A percentile compares a stretch with the other conserved stretches of the same genome.
Evolutionary conservation across 164 flowering plant genomes (phyloP).

Genomic region (Sextonia rubra): DNA sequence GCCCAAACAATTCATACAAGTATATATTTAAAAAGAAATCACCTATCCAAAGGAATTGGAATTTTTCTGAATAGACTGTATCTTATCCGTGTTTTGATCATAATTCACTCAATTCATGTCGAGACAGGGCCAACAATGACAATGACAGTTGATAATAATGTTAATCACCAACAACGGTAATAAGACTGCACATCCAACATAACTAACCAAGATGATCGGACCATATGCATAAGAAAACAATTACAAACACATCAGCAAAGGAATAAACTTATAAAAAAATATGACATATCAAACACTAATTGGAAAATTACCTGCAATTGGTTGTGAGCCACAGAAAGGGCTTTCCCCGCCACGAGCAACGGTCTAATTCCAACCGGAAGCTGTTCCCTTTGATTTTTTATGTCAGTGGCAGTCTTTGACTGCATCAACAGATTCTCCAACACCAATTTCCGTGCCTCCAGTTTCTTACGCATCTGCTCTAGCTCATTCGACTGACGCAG

Average conservation of each 20-base stretch:
- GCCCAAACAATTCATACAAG: too few species aligned
- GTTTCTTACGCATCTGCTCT: conserved; percentile 61
- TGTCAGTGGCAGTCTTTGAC: conserved; percentile 42
- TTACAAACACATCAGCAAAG: not conserved
- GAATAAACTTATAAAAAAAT: not conserved
- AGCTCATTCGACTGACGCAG: conserved; percentile 63
- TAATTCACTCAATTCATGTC: too few species aligned
- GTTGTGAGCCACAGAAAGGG: conserved; percentile 59
- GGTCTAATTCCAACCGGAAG: conserved; percentile 52
- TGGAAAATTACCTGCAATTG: conserved; percentile 52
- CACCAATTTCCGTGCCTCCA: conserved; percentile 48
- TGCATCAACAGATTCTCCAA: conserved; percentile 48
- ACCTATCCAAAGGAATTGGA: too few species aligned
- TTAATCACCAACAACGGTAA: too few species aligned
- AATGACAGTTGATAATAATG: too few species aligned
- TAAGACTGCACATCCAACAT: too few species aligned
- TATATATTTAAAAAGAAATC: too few species aligned
- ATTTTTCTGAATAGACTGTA: too few species aligned
- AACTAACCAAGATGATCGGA: too few species aligned
- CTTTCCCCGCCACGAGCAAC: conserved; percentile 58
- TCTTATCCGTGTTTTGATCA: too few species aligned
- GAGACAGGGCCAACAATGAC: too few species aligned
- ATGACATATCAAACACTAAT: not conserved
- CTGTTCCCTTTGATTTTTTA: conserved; percentile 50
- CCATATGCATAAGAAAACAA: too few species aligned